Evolutionary conservation across 768 basidiomycete species (phyloP).

Genomic region (Artomyces pyxidatus): DNA sequence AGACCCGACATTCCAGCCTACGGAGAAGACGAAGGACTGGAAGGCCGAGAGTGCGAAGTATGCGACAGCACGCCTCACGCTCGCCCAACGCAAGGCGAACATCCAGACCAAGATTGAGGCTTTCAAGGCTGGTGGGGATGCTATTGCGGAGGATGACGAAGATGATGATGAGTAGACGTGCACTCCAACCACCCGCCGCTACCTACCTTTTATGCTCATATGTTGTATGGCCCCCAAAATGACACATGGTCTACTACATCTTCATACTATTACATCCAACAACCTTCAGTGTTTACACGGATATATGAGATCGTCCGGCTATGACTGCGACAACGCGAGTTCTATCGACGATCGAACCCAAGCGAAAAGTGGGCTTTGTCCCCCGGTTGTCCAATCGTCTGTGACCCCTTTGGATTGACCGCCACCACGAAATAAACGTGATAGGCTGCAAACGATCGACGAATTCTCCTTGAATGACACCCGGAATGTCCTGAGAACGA

Average conservation of each 20-base stretch:
- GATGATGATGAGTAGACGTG: conserved; percentile 50
- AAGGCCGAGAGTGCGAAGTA: conserved; percentile 74
- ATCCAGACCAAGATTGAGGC: conserved; percentile 87
- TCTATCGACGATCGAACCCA: conserved; percentile 40
- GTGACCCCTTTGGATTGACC: conserved; percentile 32
- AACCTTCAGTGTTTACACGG: too few relatives aligned
- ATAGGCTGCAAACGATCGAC: conserved; percentile 50
- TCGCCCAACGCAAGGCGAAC: conserved; percentile 67
- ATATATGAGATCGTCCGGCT: background rate
- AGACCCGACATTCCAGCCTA: conserved; percentile 83
- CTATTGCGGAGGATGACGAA: conserved; percentile 35
- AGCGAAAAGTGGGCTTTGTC: conserved; percentile 32
- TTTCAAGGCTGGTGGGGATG: conserved; percentile 64
- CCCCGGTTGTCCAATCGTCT: conserved; percentile 32
- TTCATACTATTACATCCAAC: background rate
- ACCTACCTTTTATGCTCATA: background rate
- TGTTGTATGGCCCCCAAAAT: background rate
- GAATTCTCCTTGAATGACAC: conserved; percentile 45
- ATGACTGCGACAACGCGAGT: background rate
- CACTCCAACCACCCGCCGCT: background rate
- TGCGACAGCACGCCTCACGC: conserved; percentile 59
- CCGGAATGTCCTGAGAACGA: conserved; percentile 51
- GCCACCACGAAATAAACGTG: conserved; percentile 36
- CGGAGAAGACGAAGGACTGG: conserved; percentile 89
- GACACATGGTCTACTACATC: background rate